Base-by-base conservation (phyloP, 768 basidiomycete species). In the Gymnopilus junonius region DNA sequence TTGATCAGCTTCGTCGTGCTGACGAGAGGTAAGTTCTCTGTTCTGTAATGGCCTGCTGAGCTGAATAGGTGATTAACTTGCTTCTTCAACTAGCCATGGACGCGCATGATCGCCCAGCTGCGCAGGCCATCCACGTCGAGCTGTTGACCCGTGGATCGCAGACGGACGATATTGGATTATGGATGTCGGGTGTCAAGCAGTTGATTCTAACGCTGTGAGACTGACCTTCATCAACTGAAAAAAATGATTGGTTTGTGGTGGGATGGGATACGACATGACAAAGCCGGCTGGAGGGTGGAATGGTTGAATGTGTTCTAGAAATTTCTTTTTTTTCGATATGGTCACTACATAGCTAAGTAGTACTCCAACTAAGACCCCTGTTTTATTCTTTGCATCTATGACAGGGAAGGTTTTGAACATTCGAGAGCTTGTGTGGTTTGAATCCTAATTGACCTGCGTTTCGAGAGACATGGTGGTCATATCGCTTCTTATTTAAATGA, bases 161-260 rank as follows among this genome's bases (percentile, higher is more conserved):
- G 59, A 90, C 90, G 42, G 91, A 93, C 55, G 94, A 96, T 68
- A 93, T 96, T 71, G 88, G 86, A 1, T 70, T 92, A 59, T 92
- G 89, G 90, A 92, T 95, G 93, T 89, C 94, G 12, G 94, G 92
- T 7, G 77, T 97, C 61, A 97, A 97, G 76, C 93, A 95, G 73
- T 75, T 97, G 67, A 92, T 97, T 71, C 79, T 88, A 80, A 83
- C 86, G 67, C 68, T 93, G 76, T 92, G 45, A 63, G 37, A 8
- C 6, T 5, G 7, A 17, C 6, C 10, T 21, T 4, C 35, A n/a
- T 48, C 23, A 14, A n/a, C 3, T 7, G 1, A 32, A 32, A 51
- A 51, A 51, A 17, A 5, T 29, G n/a, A 20, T 31, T n/a, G n/a
- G 29, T 14, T 51, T 51, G 27, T 27, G 25, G 14, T 14, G 45